Evolutionary conservation across 805 yeast species (phyloP).

Genomic region (Saturnispora gosingensis): DNA sequence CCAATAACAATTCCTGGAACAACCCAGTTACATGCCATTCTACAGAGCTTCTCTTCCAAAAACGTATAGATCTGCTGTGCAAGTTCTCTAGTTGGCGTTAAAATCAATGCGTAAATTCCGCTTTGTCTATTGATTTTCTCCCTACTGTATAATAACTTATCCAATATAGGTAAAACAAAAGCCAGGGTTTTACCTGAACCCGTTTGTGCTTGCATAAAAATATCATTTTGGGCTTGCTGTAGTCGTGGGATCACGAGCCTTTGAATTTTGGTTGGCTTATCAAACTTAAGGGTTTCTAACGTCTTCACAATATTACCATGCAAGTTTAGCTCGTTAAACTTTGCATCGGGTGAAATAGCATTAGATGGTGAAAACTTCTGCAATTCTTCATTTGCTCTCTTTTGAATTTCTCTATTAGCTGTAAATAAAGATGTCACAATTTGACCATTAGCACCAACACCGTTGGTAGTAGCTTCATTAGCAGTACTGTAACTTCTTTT

Average conservation of each 20-base stretch:
- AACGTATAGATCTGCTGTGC: constrained; percentile 86
- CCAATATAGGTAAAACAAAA: constrained; percentile 73
- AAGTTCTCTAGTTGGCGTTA: constrained; percentile 92
- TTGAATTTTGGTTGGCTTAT: constrained; percentile 81
- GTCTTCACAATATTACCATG: constrained; percentile 43
- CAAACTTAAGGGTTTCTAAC: constrained; percentile 45
- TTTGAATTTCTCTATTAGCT: constrained; percentile 46
- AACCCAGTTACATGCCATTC: constrained; percentile 65
- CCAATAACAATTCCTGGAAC: constrained; percentile 97
- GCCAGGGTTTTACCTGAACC: constrained; percentile 97
- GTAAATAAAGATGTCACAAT: constrained; percentile 83
- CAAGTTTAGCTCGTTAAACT: constrained; percentile 63
- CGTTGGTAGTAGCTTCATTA: not conserved
- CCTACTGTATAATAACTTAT: constrained; percentile 45
- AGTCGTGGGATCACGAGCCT: constrained; percentile 65
- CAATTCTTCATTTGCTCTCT: constrained; percentile 27
- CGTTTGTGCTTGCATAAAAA: constrained; percentile 92
- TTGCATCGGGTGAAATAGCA: constrained; percentile 57
- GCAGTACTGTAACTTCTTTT: constrained; percentile 1
- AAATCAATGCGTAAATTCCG: constrained; percentile 81
- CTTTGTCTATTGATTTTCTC: constrained; percentile 49
- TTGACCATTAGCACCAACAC: constrained; percentile 26
- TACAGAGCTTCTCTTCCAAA: constrained; percentile 50
- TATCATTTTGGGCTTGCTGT: constrained; percentile 37
- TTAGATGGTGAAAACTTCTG: constrained; percentile 52